Evolutionary conservation across 1,284 basidiomycete species (phyloP).

Genomic region (Trametes hirsuta): DNA sequence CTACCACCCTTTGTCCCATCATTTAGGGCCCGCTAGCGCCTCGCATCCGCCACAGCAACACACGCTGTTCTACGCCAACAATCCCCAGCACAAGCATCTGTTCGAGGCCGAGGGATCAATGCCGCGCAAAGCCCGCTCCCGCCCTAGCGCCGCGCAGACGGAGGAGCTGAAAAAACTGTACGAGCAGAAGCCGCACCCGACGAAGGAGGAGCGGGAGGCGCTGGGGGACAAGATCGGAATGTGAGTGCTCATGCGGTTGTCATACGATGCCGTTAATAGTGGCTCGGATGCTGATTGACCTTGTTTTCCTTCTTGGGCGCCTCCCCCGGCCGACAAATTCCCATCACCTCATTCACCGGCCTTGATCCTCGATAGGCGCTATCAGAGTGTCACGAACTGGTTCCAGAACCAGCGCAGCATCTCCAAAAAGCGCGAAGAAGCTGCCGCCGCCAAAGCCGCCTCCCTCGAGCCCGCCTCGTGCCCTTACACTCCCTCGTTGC

Average conservation of each 20-base stretch:
- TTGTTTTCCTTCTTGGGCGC: constrained; percentile 17
- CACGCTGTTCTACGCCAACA: constrained; percentile 48
- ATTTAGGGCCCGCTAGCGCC: constrained; percentile 9
- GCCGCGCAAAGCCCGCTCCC: constrained; percentile 58
- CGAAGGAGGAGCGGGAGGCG: constrained; percentile 62
- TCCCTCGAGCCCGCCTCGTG: constrained; percentile 29
- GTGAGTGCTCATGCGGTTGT: constrained; percentile 47
- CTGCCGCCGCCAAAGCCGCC: constrained; percentile 23
- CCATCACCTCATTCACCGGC: constrained; percentile 28
- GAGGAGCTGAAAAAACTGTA: constrained; percentile 70
- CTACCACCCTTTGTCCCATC: constrained; percentile 25
- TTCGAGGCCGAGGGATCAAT: constrained; percentile 47
- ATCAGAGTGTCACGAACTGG: constrained; percentile 81
- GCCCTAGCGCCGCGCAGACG: constrained; percentile 64
- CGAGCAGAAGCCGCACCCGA: constrained; percentile 62
- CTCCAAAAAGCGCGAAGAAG: constrained; percentile 62
- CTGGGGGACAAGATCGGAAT: constrained; percentile 72
- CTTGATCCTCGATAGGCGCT: constrained; percentile 51
- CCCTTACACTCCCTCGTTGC: constrained; percentile 48
- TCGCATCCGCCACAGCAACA: constrained; percentile 35
- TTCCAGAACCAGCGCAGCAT: constrained; percentile 82
- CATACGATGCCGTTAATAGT: constrained; percentile 19
- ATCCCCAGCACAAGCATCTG: constrained; percentile 50
- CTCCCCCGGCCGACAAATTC: constrained; percentile 17
- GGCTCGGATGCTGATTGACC: constrained; percentile 22